These are phyloP conservation scores for Juglanconis sp. DNA, from an alignment of 2,329 filamentous ascomycete genomes.

Conservation along the genomic window DNA sequence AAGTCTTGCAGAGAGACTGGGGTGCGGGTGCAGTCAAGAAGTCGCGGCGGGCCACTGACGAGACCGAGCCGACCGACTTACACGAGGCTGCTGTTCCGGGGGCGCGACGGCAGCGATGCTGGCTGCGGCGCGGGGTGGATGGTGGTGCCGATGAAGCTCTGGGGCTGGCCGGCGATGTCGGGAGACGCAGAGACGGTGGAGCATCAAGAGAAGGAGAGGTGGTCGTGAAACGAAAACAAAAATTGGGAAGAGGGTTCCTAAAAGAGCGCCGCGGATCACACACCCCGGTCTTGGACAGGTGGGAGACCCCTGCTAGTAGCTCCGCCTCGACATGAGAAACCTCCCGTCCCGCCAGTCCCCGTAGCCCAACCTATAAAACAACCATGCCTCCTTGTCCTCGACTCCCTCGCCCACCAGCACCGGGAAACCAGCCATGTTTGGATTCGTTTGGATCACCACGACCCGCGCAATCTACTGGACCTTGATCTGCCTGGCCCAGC, in stretches of 20 bases:
- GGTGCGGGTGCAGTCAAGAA: slow-evolving; percentile 2
- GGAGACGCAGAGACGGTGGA: slow-evolving; percentile 7
- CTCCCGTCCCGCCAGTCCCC: slow-evolving; percentile 13
- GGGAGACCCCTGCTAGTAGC: slow-evolving; percentile 7
- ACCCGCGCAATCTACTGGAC: slow-evolving; percentile 37
- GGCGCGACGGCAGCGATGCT: slow-evolving; percentile 1
- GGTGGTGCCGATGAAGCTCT: not conserved
- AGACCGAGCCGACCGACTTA: slow-evolving; percentile 15
- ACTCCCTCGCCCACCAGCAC: slow-evolving; percentile 28
- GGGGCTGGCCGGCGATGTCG: slow-evolving; percentile 4
- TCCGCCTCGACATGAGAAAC: slow-evolving; percentile 23
- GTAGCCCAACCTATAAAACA: slow-evolving; percentile 24
- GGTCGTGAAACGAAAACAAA: slow-evolving; percentile 21
- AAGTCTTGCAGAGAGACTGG: slow-evolving; percentile 19
- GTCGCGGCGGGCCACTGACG: slow-evolving; percentile 15
- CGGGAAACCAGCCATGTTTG: slow-evolving; percentile 53
- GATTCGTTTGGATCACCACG: slow-evolving; percentile 59
- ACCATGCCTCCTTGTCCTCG: slow-evolving; percentile 31
- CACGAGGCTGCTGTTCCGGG: slow-evolving; percentile 19
- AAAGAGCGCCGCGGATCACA: not conserved
- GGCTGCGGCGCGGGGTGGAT: slow-evolving; percentile 5
- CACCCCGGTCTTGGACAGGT: not conserved
- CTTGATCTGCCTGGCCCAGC: slow-evolving; percentile 18
- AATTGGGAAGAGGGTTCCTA: slow-evolving; percentile 13
- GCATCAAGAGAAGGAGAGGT: slow-evolving; percentile 17